These are phyloP conservation scores for Elsinoe perseae DNA, from an alignment of 2,329 filamentous ascomycete genomes.

Conservation along the genomic window DNA sequence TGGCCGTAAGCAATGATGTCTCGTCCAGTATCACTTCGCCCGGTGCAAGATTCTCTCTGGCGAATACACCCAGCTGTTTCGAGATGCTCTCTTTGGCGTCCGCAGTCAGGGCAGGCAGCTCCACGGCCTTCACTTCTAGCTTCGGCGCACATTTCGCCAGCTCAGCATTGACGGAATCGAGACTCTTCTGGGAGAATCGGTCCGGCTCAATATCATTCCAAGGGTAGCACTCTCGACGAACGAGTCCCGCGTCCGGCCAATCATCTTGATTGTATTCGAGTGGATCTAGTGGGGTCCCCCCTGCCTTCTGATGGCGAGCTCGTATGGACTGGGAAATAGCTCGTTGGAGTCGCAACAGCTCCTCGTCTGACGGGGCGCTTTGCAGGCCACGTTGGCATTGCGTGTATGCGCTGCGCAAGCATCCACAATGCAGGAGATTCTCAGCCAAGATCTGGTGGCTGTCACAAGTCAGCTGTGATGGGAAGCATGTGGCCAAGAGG, in stretches of 20 bases:
- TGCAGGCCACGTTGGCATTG: constrained; percentile 58
- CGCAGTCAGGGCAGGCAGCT: constrained; percentile 59
- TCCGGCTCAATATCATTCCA: constrained; percentile 57
- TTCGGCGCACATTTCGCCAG: constrained; percentile 66
- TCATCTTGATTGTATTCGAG: constrained; percentile 27
- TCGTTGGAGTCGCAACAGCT: constrained; percentile 48
- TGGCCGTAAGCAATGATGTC: constrained; percentile 78
- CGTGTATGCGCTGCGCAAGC: constrained; percentile 56
- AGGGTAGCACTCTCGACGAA: constrained; percentile 57
- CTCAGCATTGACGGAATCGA: constrained; percentile 63
- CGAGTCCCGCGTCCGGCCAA: constrained; percentile 61
- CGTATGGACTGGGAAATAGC: constrained; percentile 38
- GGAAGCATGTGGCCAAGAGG: neutral
- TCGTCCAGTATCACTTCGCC: constrained; percentile 73
- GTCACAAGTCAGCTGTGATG: neutral
- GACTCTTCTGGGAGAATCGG: constrained; percentile 45
- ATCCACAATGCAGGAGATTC: constrained; percentile 53
- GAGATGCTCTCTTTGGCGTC: constrained; percentile 26
- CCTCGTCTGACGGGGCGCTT: constrained; percentile 47
- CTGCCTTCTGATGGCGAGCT: constrained; percentile 14
- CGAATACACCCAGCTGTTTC: constrained; percentile 83
- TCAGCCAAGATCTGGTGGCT: constrained; percentile 31
- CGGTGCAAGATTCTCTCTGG: constrained; percentile 67
- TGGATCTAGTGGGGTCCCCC: constrained; percentile 4
- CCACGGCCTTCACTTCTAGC: constrained; percentile 68